Base-by-base conservation (phyloP, 2,329 filamentous ascomycete species). In the Aspergillus thermomutatus region DNA sequence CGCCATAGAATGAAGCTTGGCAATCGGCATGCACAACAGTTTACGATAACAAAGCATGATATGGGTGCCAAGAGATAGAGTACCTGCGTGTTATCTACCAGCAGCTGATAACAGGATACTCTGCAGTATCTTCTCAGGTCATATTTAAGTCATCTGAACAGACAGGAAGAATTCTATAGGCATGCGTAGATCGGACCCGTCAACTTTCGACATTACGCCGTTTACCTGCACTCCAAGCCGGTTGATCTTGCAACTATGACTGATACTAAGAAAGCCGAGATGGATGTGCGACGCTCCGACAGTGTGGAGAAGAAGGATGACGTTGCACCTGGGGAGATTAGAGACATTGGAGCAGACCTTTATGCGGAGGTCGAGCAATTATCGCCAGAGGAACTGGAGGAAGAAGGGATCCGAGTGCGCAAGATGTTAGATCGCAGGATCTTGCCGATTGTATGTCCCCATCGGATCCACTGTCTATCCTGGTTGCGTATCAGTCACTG, bases 341-440 rank as follows among this genome's bases (percentile, higher is more conserved):
- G 60, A 34, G 77, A 80, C 61, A 79, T 80, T 34, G 77, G 72
- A 26, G 77, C 75, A 4, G 71, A 78, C 23, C 64, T 80, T n/a
- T 80, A 76, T 54, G 69, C 75, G 8, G 77, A 80, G 64, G 74
- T 75, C 3, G 71, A 72, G 34, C 75, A 78, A 40, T 72, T 79
- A 37, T 73, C 75, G 0, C 60, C 70, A 19, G 75, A 78, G 64
- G 77, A 80, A 61, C 63, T 81, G 10, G 75, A 78, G 52, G 67
- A 64, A 1, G 77, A 80, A 58, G 69, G 76, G 4, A 71, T 71
- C 17, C 60, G 71, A 17, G 77, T 80, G 4, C 60, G 77, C 27
- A 68, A 70, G 50, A 77, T 79, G 60, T 71, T 80, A 19, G 78
- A 80, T 56, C 75, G 72, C 71, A 71, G 79, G 11, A 76, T 80